Base-by-base conservation (phyloP, 306 rosid species). In the Prunus armeniaca region DNA sequence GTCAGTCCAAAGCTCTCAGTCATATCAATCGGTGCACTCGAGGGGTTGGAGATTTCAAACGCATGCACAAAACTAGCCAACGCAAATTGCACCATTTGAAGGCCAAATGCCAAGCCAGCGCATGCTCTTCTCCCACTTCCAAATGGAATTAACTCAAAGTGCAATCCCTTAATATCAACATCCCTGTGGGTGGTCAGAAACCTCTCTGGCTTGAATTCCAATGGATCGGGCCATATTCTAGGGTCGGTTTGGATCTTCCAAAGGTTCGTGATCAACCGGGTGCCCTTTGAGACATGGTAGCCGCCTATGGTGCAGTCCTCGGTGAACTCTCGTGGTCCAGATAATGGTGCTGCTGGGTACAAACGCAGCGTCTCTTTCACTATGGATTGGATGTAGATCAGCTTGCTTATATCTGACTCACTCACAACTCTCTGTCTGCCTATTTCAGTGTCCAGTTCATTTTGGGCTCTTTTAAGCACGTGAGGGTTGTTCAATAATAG, bases 331-430 rank as follows among this genome's bases (percentile, higher is more conserved):
- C 73, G 93, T 0, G 82, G 86, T 0, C 60, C 3, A 18, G 12
- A 65, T 0, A 91, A 72, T 2, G 89, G 91, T 3, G 19, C 87
- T 0, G 83, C 64, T 5, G 89, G 92, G 45, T 85, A 85, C 68
- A 91, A 22, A 0, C 97, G 84, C 51, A 89, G 0, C 0, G 91
- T 78, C 55, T 91, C 94, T 54, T 87, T 91, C 1, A 89, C 8
- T 3, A 86, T 65, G 18, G 87, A 85, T 65, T 87, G 76, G 2
- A 91, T 45, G 57, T 89, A 87, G 3, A 64, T 76, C 0, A 89
- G 30, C 30, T 28, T 28, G 30, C 30, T 28, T 2, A 82, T 15
- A 22, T 91, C 91, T 0, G 47, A 27, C 18, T 83, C 73, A 0
- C 17, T 68, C 12, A 76, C 61, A 2, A 8, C 2, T 27, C 81